Evolutionary conservation across 176 grass and related monocot genomes (phyloP), one percentile per base, ranked within the genome.

Genomic region (Aegilops bicornis): DNA sequence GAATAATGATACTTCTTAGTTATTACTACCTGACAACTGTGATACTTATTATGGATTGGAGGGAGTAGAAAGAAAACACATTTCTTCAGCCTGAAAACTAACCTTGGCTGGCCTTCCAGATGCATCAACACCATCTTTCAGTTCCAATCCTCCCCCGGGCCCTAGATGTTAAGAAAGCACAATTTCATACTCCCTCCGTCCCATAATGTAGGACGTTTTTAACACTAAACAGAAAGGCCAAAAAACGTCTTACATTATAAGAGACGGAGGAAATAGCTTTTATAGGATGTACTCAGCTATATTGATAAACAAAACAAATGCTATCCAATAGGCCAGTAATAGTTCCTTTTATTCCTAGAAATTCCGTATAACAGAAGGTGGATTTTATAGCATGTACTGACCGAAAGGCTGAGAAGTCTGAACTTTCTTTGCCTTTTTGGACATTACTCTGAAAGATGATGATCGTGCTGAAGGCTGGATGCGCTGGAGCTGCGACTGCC

Each of bases 51-150:
- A n/a, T n/a, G n/a, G n/a, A n/a, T n/a, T n/a, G n/a, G n/a, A n/a
- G n/a, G n/a, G n/a, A n/a, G n/a, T n/a, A n/a, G n/a, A n/a, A 48
- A 48, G 2, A 76, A 30, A 50, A 30, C 29, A 4, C n/a, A 24
- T 17, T 76, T 89, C 17, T 52, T 64, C 32, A 60, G 40, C 35
- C 19, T 68, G 12, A 59, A 35, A 39, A 19, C 59, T 79, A 23
- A 93, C 91, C 91, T 93, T 96, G n/a, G 64, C 73, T 90, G 84
- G 90, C 74, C 85, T 89, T 88, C 91, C 89, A 69, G 82, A 86
- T 47, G 94, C 89, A 84, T 96, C 89, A 2, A 86, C 84, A 37
- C 84, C 84, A 33, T 87, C 84, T 20, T 86, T 87, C 56, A 81
- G 84, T 64, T 80, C 87, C 79, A 90, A 42, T 30, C 89, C 84